phyloP scores from a whole-genome alignment of 2,329 filamentous ascomycete species.

The Penicillium sp. region DNA sequence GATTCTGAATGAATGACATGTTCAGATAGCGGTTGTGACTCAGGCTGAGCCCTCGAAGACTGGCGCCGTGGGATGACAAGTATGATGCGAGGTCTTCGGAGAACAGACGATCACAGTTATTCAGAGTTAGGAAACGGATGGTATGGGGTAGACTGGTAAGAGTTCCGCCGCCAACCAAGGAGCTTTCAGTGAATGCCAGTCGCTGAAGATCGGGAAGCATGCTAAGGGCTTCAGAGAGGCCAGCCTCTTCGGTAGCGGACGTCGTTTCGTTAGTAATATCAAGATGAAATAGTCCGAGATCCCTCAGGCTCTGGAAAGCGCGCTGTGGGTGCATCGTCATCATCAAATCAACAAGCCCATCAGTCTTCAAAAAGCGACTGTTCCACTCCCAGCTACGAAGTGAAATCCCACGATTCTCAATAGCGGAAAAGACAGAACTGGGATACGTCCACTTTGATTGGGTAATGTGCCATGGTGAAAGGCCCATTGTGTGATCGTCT shows the following conservation, averaged over 20 bases:
- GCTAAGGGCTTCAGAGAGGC: slow-evolving; percentile 48
- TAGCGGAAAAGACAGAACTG: slow-evolving; percentile 59
- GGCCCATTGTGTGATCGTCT: slow-evolving; percentile 51
- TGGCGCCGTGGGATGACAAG: slow-evolving; percentile 62
- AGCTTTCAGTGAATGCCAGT: slow-evolving; percentile 71
- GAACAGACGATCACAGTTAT: slow-evolving; percentile 73
- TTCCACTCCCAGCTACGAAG: slow-evolving; percentile 58
- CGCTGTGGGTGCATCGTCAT: slow-evolving; percentile 53
- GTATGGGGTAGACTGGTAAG: slow-evolving; percentile 64
- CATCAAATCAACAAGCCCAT: slow-evolving; percentile 44
- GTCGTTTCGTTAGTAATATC: slow-evolving; percentile 44
- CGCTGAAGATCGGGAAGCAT: slow-evolving; percentile 62
- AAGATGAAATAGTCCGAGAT: slow-evolving; percentile 40
- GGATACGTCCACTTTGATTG: slow-evolving; percentile 65
- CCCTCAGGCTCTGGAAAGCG: slow-evolving; percentile 49
- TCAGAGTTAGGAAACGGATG: slow-evolving; percentile 66
- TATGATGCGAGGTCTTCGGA: slow-evolving; percentile 64
- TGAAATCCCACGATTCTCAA: slow-evolving; percentile 50
- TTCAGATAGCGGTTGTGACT: slow-evolving; percentile 76
- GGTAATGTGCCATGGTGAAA: slow-evolving; percentile 29
- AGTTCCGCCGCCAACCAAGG: slow-evolving; percentile 63
- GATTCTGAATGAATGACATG: slow-evolving; percentile 65
- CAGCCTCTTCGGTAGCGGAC: slow-evolving; percentile 23
- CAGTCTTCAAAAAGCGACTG: slow-evolving; percentile 42
- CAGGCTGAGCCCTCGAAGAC: slow-evolving; percentile 65